A percentile compares a stretch with the other conserved stretches of the same genome.
These are phyloP conservation scores for Pyricularia pennisetigena DNA, from an alignment of 2,329 filamentous ascomycete genomes.

Conservation along the genomic window DNA sequence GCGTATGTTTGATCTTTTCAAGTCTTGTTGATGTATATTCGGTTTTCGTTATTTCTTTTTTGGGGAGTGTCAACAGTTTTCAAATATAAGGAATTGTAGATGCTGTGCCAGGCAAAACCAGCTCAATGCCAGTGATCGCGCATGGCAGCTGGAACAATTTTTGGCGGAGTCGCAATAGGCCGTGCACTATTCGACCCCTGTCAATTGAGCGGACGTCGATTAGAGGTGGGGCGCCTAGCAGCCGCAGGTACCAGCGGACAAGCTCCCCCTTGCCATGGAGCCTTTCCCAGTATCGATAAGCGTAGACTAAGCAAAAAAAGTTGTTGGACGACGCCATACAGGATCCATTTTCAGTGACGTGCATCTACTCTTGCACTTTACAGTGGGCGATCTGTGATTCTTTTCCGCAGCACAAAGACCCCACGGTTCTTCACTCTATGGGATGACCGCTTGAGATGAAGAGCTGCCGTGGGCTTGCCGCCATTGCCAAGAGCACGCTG, in stretches of 20 bases:
- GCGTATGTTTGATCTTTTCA: neutral
- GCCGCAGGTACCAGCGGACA: neutral
- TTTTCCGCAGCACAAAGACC: neutral
- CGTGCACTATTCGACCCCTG: neutral
- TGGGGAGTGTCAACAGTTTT: neutral
- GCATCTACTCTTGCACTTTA: neutral
- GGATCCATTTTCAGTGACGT: neutral
- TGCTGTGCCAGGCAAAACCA: neutral
- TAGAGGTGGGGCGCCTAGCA: neutral
- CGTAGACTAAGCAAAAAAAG: neutral
- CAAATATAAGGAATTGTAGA: neutral
- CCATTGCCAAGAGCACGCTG: conserved; percentile 15
- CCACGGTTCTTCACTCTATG: neutral
- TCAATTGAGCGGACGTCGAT: neutral
- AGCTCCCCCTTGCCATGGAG: neutral
- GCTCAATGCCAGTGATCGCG: neutral
- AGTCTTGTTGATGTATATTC: neutral
- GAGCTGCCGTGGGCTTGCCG: conserved; percentile 18
- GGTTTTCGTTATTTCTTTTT: too few relatives aligned
- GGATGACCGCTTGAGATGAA: conserved; percentile 17
- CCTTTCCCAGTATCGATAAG: neutral
- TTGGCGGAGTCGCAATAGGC: neutral
- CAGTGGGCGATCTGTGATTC: neutral
- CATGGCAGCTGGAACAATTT: neutral
- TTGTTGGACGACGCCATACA: neutral